Evolutionary conservation across 2,329 filamentous ascomycete genomes (phyloP).

Genomic region (Lojkania enalia): DNA sequence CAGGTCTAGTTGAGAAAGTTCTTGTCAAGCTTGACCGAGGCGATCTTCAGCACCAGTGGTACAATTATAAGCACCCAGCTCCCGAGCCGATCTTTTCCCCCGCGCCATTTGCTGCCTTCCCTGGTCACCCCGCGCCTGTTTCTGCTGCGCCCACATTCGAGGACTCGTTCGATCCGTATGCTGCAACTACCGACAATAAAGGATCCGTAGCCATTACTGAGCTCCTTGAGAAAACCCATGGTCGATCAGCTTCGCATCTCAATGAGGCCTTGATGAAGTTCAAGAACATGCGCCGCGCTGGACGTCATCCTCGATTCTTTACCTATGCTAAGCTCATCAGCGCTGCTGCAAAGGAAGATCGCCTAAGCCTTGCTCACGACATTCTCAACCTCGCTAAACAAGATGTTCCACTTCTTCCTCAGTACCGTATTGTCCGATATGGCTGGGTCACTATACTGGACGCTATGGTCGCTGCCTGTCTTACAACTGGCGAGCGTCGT

Average conservation of each 20-base stretch:
- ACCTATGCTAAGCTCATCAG: slow-evolving; percentile 95
- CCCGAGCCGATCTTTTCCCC: slow-evolving; percentile 51
- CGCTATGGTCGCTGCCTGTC: slow-evolving; percentile 90
- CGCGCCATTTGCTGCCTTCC: slow-evolving; percentile 55
- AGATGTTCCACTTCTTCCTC: slow-evolving; percentile 81
- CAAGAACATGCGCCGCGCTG: slow-evolving; percentile 89
- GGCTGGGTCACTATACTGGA: slow-evolving; percentile 97
- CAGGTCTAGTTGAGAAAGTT: slow-evolving; percentile 61
- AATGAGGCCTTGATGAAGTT: slow-evolving; percentile 82
- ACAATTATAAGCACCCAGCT: slow-evolving; percentile 58
- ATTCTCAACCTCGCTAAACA: slow-evolving; percentile 86
- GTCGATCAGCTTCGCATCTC: slow-evolving; percentile 71
- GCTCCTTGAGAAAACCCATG: slow-evolving; percentile 78
- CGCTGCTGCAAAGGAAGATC: slow-evolving; percentile 81
- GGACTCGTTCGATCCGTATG: slow-evolving; percentile 89
- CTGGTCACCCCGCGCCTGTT: slow-evolving; percentile 52
- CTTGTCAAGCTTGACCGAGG: slow-evolving; percentile 57
- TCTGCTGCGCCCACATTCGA: slow-evolving; percentile 66
- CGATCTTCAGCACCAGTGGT: slow-evolving; percentile 59
- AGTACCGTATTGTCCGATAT: slow-evolving; percentile 86
- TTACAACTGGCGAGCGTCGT: slow-evolving; percentile 78
- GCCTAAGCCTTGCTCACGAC: slow-evolving; percentile 80
- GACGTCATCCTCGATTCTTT: slow-evolving; percentile 91
- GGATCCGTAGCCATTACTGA: slow-evolving; percentile 90
- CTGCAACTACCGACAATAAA: slow-evolving; percentile 87